Base-by-base conservation (phyloP, 1,284 basidiomycete species). In the Ustilago crameri region DNA sequence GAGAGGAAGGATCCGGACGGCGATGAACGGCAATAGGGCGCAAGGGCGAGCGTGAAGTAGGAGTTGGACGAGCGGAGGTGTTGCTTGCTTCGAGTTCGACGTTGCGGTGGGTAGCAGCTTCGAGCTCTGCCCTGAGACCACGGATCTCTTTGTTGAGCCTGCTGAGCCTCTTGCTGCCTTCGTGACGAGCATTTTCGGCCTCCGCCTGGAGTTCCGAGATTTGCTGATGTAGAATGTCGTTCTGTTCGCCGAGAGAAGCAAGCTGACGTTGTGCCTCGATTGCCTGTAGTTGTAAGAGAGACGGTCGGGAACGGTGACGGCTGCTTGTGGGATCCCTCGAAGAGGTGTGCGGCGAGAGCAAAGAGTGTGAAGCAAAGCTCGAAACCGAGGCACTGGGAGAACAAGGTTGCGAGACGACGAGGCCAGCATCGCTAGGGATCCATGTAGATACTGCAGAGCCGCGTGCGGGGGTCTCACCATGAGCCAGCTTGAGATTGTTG, bases 81-180 rank as follows among this genome's bases (percentile, higher is more conserved):
- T 34, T 20, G 32, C 35, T 38, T 14, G 30, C 61, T 44, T 80
- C 78, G 24, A 80, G 66, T 53, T 80, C 78, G 23, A 48, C 42
- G 27, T 79, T 80, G 32, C 78, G 68, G 9, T 49, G 40, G 14
- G 66, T 74, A 14, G 72, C 76, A 12, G 66, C 70, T 30, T 79
- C 77, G 17, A 80, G 58, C 51, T 78, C 78, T 27, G 57, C 74
- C 38, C 69, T 69, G 49, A 80, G 64, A 1, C 70, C 76, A 10
- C 78, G 66, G 17, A 80, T 73, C 63, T 80, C 78, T 37, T 65
- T 61, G 44, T 75, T 72, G 50, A 80, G 69, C 22, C 51, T 53
- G 27, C 63, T 57, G 22, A 79, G 68, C 44, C 48, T 67, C 32
- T 66, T 65, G 51, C 75, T 60, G 18, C 77, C 78, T 20, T 74